phyloP scores from a whole-genome alignment of 2,329 filamentous ascomycete genomes.

The Colletotrichum sp. region DNA sequence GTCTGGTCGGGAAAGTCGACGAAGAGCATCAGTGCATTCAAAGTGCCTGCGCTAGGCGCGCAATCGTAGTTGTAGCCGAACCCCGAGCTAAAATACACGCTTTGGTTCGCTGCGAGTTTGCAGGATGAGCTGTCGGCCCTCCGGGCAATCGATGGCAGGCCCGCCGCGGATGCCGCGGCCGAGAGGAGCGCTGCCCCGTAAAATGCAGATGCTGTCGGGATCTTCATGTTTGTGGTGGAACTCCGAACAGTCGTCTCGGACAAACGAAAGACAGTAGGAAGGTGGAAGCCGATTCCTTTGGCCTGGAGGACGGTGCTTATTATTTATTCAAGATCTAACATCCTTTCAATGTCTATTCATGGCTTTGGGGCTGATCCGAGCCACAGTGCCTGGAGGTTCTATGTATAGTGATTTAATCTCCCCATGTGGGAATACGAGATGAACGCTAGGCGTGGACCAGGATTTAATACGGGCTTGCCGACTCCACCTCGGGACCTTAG shows the following conservation, averaged over 20 bases:
- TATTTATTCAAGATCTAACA: background rate
- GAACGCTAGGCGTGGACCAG: accelerated
- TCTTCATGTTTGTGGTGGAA: background rate
- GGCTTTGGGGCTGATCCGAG: background rate
- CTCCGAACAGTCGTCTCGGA: background rate
- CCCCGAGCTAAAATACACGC: constrained; percentile 31
- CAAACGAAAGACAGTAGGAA: too few relatives aligned
- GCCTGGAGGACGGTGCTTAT: accelerated
- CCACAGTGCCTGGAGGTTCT: background rate
- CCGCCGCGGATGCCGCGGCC: background rate
- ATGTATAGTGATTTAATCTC: background rate
- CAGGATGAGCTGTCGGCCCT: constrained; percentile 7
- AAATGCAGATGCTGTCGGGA: background rate
- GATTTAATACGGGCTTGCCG: background rate
- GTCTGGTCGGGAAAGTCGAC: constrained; percentile 36
- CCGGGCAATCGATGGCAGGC: background rate
- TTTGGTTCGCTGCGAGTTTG: constrained; percentile 27
- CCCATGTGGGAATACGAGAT: background rate
- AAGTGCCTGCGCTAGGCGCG: constrained; percentile 33
- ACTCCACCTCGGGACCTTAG: accelerated
- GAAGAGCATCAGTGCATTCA: constrained; percentile 39
- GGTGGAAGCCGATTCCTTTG: accelerated
- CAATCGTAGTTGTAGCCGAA: constrained; percentile 33
- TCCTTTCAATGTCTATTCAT: background rate
- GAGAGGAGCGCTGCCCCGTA: background rate